A percentile compares a stretch with the other conserved stretches of the same genome.
Evolutionary conservation across 176 grass and related monocot species (phyloP).

Genomic region (Eragrostis curvula): DNA sequence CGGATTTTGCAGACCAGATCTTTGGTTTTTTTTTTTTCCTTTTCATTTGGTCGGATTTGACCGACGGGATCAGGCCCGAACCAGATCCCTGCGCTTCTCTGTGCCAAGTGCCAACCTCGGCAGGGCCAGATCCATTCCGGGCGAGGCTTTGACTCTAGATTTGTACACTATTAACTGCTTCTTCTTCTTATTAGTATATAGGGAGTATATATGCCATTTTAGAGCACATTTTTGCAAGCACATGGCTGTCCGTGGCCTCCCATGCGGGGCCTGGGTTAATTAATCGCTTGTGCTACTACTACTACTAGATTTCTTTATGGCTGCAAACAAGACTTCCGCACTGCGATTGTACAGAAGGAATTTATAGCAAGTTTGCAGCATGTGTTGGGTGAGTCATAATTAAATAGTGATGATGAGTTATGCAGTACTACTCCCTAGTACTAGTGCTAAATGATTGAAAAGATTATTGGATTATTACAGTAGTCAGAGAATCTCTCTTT

Average conservation of each 20-base stretch:
- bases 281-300: no score
- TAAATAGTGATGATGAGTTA: not conserved
- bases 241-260: not conserved
- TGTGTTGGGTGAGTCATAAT: not conserved
- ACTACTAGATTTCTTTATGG: not conserved
- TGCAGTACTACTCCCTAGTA: not conserved
- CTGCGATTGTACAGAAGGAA: not conserved
- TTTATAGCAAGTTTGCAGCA: not conserved
- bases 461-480: not conserved
- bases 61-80: not conserved
- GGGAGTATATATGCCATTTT: slow-evolving; percentile 1
- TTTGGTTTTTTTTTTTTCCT: not conserved
- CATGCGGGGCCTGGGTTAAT: no score
- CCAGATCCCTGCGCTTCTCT: not conserved
- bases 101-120: not conserved
- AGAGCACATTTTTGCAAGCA: not conserved
- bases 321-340: not conserved
- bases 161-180: not conserved
- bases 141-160: slow-evolving; percentile 8
- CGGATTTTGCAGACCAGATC: not conserved
- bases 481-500: not conserved
- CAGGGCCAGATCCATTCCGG: slow-evolving; percentile 37
- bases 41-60: not conserved
- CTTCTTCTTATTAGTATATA: not conserved
- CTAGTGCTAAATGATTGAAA: not conserved